These are phyloP conservation scores for Sporothrix mexicana DNA, from an alignment of 2,329 filamentous ascomycete species.

Conservation along the genomic window DNA sequence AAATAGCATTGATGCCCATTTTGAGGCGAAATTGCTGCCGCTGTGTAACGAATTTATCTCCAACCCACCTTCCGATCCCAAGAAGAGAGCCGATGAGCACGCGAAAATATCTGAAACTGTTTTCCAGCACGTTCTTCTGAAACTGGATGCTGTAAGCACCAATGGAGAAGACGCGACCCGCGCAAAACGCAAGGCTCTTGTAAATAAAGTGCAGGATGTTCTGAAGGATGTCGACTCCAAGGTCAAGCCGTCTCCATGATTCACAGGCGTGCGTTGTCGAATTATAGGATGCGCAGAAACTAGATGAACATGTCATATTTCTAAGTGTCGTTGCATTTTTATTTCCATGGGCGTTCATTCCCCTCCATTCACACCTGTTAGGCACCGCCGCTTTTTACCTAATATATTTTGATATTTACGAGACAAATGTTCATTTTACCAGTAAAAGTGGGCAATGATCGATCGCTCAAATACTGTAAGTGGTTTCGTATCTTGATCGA, in stretches of 20 bases:
- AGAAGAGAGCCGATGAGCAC: slow-evolving; percentile 75
- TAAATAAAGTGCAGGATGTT: slow-evolving; percentile 72
- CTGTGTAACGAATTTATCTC: slow-evolving; percentile 66
- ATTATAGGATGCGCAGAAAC: too few species aligned
- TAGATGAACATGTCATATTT: too few species aligned
- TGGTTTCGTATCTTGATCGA: too few species aligned
- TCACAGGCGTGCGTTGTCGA: not conserved
- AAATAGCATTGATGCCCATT: slow-evolving; percentile 67
- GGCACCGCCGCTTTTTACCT: too few species aligned
- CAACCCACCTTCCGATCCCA: slow-evolving; percentile 67
- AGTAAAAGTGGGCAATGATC: too few species aligned
- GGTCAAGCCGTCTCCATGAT: slow-evolving; percentile 32
- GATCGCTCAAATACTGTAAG: too few species aligned
- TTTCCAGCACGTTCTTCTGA: slow-evolving; percentile 75
- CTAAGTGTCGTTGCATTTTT: too few species aligned
- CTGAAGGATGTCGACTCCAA: slow-evolving; percentile 67
- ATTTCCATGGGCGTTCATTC: too few species aligned
- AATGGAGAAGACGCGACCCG: slow-evolving; percentile 71
- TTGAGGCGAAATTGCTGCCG: slow-evolving; percentile 68
- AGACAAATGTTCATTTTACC: too few species aligned
- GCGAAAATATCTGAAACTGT: slow-evolving; percentile 76
- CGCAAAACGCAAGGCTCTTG: slow-evolving; percentile 70
- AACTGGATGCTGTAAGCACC: slow-evolving; percentile 77
- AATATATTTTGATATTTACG: too few species aligned
- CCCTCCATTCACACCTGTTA: too few species aligned